A percentile compares a stretch with the other conserved stretches of the same genome.
Evolutionary conservation across 768 basidiomycete genomes (phyloP).

Genomic region (Serendipita sp.): DNA sequence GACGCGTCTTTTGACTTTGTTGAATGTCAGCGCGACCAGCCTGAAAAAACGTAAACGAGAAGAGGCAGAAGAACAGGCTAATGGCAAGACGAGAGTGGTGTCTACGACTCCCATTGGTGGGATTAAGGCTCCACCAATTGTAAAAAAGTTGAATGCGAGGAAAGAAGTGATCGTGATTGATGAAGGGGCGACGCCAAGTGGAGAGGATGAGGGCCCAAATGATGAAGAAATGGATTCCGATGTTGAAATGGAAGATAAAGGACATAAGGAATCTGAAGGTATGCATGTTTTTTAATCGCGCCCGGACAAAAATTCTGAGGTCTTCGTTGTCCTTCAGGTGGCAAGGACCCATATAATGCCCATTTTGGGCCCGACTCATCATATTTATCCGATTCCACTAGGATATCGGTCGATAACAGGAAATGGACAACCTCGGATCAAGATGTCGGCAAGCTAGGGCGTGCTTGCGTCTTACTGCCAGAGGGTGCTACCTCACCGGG

Average conservation of each 20-base stretch:
- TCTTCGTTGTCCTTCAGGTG: not conserved
- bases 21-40: slow-evolving; percentile 79
- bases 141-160: slow-evolving; percentile 56
- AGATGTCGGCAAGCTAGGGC: slow-evolving; percentile 42
- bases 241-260: slow-evolving; percentile 12
- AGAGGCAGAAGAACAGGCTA: slow-evolving; percentile 20
- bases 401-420: slow-evolving; percentile 35
- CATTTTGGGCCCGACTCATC: slow-evolving; percentile 55
- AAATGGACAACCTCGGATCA: slow-evolving; percentile 40
- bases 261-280: slow-evolving; percentile 1
- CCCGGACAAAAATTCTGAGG: slow-evolving; percentile 1
- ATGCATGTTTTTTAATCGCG: slow-evolving; percentile 5
- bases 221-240: slow-evolving; percentile 11
- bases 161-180: slow-evolving; percentile 21
- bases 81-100: too few species aligned
- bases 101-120: not conserved
- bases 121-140: slow-evolving; percentile 23
- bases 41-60: slow-evolving; percentile 35
- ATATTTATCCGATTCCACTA: slow-evolving; percentile 32
- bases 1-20: slow-evolving; percentile 67
- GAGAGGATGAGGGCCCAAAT: slow-evolving; percentile 6
- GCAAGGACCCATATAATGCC: slow-evolving; percentile 40
- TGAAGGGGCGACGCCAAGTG: not conserved
- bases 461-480: slow-evolving; percentile 33
- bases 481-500: slow-evolving; percentile 19